Conservation (phyloP, 2,329 filamentous ascomycete genomes). For the Cercospora sojina region DNA sequence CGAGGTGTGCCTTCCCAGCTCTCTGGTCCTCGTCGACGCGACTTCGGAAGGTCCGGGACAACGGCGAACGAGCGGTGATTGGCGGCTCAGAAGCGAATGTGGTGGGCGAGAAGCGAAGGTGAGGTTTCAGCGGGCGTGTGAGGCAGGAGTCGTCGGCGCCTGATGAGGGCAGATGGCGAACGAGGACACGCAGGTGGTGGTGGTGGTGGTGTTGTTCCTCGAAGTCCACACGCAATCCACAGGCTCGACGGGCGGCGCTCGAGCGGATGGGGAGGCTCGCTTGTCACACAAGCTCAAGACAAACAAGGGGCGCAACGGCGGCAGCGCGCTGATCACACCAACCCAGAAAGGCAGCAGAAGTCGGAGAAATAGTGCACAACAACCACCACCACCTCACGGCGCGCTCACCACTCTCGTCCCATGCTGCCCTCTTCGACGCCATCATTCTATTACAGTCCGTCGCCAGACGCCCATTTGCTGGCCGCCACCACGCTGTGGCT, state of each 20-base stretch:
- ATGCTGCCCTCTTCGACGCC: not conserved
- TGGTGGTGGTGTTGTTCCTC: not conserved
- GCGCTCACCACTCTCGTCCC: not conserved
- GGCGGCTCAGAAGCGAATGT: constrained; percentile 14
- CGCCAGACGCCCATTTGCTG: not conserved
- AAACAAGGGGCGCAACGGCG: not conserved
- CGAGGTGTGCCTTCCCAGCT: not conserved
- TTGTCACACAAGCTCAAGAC: not conserved
- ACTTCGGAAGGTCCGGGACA: not conserved
- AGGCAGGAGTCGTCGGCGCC: not conserved
- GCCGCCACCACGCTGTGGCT: not conserved
- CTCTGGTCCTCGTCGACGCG: not conserved
- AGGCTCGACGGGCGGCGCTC: not conserved
- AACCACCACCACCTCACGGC: not conserved
- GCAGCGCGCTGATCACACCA: not conserved
- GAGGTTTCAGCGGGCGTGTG: not conserved
- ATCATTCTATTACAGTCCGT: not conserved
- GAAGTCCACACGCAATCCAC: constrained; percentile 1
- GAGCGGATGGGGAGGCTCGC: not conserved
- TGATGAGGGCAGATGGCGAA: not conserved
- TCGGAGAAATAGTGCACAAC: not conserved
- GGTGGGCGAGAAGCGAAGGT: constrained; percentile 17
- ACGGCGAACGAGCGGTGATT: not conserved
- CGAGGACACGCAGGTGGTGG: not conserved
- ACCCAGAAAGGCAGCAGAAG: not conserved